phyloP scores from a whole-genome alignment of 202 grass and related monocot genomes.

The Cymbopogon flexuosus region DNA sequence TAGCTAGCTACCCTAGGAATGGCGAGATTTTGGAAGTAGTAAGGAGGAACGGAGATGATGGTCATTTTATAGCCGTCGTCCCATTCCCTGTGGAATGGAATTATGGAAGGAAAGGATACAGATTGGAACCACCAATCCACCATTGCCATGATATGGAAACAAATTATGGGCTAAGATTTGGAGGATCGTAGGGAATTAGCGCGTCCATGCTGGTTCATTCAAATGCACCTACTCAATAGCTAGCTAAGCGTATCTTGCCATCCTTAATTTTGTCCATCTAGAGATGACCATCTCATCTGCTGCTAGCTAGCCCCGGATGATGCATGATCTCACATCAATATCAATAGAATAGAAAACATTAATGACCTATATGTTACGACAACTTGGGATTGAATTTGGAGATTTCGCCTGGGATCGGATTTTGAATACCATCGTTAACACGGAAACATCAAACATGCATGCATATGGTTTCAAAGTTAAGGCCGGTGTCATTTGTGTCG shows the following conservation, averaged over 20 bases:
- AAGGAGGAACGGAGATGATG: neutral
- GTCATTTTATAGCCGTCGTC: constrained; percentile 5
- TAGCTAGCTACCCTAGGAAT: too few relatives aligned
- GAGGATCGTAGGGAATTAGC: neutral
- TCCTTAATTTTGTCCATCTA: neutral
- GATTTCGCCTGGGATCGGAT: neutral
- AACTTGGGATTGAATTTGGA: neutral
- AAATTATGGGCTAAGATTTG: neutral
- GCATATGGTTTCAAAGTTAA: neutral
- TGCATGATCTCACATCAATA: neutral
- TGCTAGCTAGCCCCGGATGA: neutral
- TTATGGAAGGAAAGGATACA: neutral
- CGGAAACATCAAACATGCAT: neutral
- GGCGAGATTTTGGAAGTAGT: neutral
- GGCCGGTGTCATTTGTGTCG: neutral
- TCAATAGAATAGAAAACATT: neutral
- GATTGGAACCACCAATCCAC: neutral
- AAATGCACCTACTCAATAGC: neutral
- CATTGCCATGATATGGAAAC: neutral
- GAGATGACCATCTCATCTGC: neutral
- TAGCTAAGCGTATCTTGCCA: neutral
- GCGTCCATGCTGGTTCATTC: neutral
- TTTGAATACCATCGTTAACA: neutral
- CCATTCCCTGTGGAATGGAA: neutral
- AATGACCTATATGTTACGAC: neutral